phyloP scores from a whole-genome alignment of 208 protist genomes.

The Borovskyia barvae region DNA sequence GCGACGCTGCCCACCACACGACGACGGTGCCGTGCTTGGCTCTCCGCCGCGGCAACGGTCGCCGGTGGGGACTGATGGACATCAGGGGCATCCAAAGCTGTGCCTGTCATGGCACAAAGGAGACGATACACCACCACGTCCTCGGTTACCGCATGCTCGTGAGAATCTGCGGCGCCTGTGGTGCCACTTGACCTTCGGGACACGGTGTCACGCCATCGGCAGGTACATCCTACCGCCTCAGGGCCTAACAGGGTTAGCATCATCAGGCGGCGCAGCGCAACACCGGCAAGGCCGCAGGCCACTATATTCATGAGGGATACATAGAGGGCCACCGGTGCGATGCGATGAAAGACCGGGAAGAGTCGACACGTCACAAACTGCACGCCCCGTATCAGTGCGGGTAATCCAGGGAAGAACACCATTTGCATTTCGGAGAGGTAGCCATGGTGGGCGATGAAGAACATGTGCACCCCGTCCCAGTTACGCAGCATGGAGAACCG shows the following conservation, averaged over 20 bases:
- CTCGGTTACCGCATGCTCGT: neutral
- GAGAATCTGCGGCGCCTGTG: neutral
- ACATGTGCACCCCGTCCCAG: constrained; percentile 80
- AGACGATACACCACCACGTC: constrained; percentile 14
- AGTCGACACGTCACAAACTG: constrained; percentile 28
- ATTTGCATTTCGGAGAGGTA: constrained; percentile 72
- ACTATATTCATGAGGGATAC: constrained; percentile 45
- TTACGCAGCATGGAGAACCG: constrained; percentile 49
- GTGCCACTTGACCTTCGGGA: too few relatives aligned
- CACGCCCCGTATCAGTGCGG: constrained; percentile 40
- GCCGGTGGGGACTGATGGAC: constrained; percentile 2
- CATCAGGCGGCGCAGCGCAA: constrained; percentile 61
- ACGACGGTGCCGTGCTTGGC: constrained; percentile 10
- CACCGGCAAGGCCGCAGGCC: constrained; percentile 26
- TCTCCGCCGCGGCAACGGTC: neutral
- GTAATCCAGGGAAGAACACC: constrained; percentile 75
- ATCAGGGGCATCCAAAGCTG: constrained; percentile 9
- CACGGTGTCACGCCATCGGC: constrained; percentile 1
- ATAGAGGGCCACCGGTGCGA: constrained; percentile 54
- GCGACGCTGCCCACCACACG: constrained; percentile 46
- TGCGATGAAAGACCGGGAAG: constrained; percentile 19
- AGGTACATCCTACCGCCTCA: constrained; percentile 18
- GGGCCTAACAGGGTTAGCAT: constrained; percentile 46
- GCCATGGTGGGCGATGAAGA: constrained; percentile 65
- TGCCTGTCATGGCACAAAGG: constrained; percentile 13